These are phyloP conservation scores for Elsinoe australis DNA, from an alignment of 2,329 filamentous ascomycete genomes.

Conservation along the genomic window DNA sequence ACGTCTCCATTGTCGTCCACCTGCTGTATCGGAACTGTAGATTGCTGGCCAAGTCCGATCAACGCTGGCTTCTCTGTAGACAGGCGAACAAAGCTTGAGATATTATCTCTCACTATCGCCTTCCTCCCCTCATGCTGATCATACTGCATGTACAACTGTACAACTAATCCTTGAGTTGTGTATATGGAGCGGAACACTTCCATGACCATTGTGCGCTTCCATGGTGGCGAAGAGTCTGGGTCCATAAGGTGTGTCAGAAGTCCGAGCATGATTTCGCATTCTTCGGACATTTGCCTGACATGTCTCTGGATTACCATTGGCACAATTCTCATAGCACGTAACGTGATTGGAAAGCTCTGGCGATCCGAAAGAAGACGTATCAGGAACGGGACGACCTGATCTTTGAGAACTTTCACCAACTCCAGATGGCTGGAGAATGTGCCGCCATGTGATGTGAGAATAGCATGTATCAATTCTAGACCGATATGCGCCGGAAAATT, in stretches of 20 bases:
- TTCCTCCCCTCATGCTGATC: conserved; percentile 66
- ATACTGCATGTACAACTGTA: conserved; percentile 72
- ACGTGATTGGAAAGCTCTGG: conserved; percentile 70
- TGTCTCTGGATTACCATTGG: conserved; percentile 75
- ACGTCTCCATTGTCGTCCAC: conserved; percentile 50
- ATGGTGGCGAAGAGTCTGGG: conserved; percentile 65
- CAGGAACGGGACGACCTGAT: conserved; percentile 73
- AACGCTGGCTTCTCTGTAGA: conserved; percentile 83
- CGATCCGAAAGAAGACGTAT: conserved; percentile 70
- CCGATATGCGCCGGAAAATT: conserved; percentile 74
- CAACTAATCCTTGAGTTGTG: conserved; percentile 66
- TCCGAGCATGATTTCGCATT: conserved; percentile 76
- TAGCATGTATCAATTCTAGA: conserved; percentile 83
- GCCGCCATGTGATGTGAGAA: conserved; percentile 74
- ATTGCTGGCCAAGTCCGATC: conserved; percentile 84
- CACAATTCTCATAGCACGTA: conserved; percentile 74
- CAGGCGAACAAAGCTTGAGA: conserved; percentile 82
- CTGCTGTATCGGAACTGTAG: conserved; percentile 65
- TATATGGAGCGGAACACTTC: conserved; percentile 85
- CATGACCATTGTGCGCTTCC: conserved; percentile 87
- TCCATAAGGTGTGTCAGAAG: conserved; percentile 81
- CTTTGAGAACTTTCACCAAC: conserved; percentile 68
- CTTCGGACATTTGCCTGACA: conserved; percentile 62
- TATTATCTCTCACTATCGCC: conserved; percentile 69
- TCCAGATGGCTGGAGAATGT: conserved; percentile 74